Base-by-base conservation (phyloP, 2,329 filamentous ascomycete species). In the Aspergillus pseudoterreus region DNA sequence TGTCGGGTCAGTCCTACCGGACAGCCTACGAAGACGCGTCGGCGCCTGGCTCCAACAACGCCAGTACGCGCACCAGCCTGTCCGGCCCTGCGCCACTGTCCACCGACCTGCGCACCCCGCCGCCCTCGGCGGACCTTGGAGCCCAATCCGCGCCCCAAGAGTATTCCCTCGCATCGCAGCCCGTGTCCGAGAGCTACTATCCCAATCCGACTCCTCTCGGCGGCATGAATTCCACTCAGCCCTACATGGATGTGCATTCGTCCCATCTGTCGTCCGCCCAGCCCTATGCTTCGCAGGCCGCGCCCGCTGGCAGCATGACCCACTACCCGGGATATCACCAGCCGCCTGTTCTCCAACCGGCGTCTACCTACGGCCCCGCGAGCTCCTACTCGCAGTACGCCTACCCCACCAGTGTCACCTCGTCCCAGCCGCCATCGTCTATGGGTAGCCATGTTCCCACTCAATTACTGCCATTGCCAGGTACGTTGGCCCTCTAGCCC, bases 231-330 rank as follows among this genome's bases (percentile, higher is more conserved):
- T 86, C 87, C 73, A 81, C 82, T 63, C 82, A 84, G 65, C 79
- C 84, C 61, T 92, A 95, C 63, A 88, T 95, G 85, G 94, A 95
- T 71, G 91, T 94, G 66, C 81, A 86, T 68, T 77, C 82, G 58
- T 76, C 81, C 63, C 88, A 94, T 72, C 86, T 95, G 78, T 88
- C 88, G 63, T 82, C 85, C 60, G 86, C 86, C 54, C 88, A 89
- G 69, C 80, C 84, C 54, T 88, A 87, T 63, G 79, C 85, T 53
- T 86, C 88, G 9, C 87, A 91, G 69, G 85, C 88, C 19, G 87
- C 88, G 43, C 87, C 90, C 12, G 88, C 90, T 0, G 79, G 85
- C 53, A 80, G 79, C 47, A 81, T 95, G 71, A 77, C 82, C 42
- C 88, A 92, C 61, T 95, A 96, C 71, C 85, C 86, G 51, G 88